Conservation (phyloP, 2,329 filamentous ascomycete genomes). For the Diaporthe amygdali region DNA sequence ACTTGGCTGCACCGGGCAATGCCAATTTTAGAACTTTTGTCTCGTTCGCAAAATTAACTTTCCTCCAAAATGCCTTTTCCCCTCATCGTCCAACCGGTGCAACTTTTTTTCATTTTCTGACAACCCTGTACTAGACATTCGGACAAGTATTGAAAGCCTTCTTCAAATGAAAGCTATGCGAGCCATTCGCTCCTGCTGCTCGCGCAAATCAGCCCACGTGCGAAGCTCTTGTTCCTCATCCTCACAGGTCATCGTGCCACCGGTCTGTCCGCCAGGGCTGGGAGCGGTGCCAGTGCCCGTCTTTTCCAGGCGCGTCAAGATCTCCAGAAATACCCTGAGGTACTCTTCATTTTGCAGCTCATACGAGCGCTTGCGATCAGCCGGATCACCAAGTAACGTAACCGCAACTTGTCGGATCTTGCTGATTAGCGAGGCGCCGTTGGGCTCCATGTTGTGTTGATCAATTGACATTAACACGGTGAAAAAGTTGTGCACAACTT, state of each 20-base stretch:
- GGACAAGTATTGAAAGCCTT: neutral
- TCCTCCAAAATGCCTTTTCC: neutral
- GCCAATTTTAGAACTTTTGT: neutral
- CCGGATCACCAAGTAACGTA: constrained; percentile 70
- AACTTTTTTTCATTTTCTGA: neutral
- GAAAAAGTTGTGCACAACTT: constrained; percentile 81
- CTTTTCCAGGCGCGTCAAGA: constrained; percentile 76
- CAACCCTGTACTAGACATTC: neutral
- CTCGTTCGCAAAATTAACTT: neutral
- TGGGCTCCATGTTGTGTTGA: constrained; percentile 84
- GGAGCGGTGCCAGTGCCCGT: constrained; percentile 45
- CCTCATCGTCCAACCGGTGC: neutral
- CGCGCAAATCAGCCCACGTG: constrained; percentile 79
- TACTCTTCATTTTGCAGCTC: constrained; percentile 71
- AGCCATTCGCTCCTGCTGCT: constrained; percentile 69
- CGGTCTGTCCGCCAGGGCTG: constrained; percentile 30
- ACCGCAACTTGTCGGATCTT: constrained; percentile 87
- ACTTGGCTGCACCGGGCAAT: neutral
- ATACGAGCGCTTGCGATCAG: constrained; percentile 56
- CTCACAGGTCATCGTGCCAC: constrained; percentile 52
- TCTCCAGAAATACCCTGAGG: constrained; percentile 73
- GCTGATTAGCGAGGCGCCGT: constrained; percentile 69
- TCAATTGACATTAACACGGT: constrained; percentile 77
- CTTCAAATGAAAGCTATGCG: constrained; percentile 20
- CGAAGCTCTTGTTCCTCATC: constrained; percentile 79